Conservation (phyloP, 768 basidiomycete genomes). For the Hygrophoropsis aurantiaca region DNA sequence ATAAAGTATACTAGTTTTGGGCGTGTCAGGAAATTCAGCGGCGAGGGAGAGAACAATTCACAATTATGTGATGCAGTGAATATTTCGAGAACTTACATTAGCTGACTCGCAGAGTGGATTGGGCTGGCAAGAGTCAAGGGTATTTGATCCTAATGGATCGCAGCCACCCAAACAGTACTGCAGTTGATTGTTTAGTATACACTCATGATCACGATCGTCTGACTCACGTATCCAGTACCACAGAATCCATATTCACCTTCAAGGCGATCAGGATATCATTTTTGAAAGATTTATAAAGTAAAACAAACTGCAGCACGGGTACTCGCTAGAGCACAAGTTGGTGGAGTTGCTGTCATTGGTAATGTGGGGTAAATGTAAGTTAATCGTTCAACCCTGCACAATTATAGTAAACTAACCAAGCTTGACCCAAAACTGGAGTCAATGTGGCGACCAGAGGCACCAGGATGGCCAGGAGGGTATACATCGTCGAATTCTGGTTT, state of each 20-base stretch:
- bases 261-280: neutral
- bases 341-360: slow-evolving; percentile 35
- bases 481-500: neutral
- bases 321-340: slow-evolving; percentile 32
- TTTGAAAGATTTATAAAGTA: neutral
- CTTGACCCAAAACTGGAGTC: slow-evolving; percentile 20
- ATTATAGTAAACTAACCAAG: slow-evolving; percentile 20
- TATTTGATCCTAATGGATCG: slow-evolving; percentile 69
- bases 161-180: slow-evolving; percentile 89
- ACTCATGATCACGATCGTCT: neutral
- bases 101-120: slow-evolving; percentile 69
- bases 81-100: slow-evolving; percentile 40
- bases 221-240: slow-evolving; percentile 40
- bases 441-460: slow-evolving; percentile 13
- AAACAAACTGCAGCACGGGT: slow-evolving; percentile 48
- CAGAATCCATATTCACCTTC: slow-evolving; percentile 57
- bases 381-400: neutral
- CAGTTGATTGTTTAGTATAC: slow-evolving; percentile 9
- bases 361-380: neutral
- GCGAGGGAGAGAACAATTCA: slow-evolving; percentile 8
- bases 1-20: slow-evolving; percentile 52
- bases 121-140: slow-evolving; percentile 65
- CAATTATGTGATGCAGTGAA: neutral
- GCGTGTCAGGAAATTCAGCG: neutral
- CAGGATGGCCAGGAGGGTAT: slow-evolving; percentile 4